Conservation (phyloP, 768 basidiomycete species). For the Pleurotus eryngii region DNA sequence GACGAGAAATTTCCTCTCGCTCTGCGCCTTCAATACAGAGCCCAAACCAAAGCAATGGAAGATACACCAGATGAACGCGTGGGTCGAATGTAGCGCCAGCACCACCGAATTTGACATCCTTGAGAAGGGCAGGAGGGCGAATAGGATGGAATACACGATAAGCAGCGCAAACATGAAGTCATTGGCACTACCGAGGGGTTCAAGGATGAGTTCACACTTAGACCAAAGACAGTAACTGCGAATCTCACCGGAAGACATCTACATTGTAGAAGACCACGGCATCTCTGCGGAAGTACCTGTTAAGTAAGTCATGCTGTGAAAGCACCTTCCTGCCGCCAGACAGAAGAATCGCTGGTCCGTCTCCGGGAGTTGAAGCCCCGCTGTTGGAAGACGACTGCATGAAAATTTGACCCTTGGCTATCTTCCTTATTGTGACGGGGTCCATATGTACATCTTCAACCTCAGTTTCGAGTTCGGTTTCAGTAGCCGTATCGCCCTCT, state of each 20-base stretch:
- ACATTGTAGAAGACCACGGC: constrained; percentile 75
- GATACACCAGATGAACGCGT: constrained; percentile 82
- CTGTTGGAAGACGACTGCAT: background rate
- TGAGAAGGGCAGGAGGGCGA: constrained; percentile 52
- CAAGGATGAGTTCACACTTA: constrained; percentile 13
- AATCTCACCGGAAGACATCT: constrained; percentile 76
- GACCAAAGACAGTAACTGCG: constrained; percentile 3
- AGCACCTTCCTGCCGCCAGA: constrained; percentile 12
- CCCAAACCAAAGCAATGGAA: constrained; percentile 91
- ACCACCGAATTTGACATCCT: constrained; percentile 41
- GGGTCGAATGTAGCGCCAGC: constrained; percentile 71
- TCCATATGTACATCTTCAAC: constrained; percentile 31
- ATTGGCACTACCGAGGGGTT: constrained; percentile 56
- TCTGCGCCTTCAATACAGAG: constrained; percentile 78
- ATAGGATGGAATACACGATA: constrained; percentile 60
- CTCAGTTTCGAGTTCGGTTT: constrained; percentile 66
- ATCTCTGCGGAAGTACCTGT: constrained; percentile 89
- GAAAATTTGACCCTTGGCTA: background rate
- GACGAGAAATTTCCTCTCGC: constrained; percentile 83
- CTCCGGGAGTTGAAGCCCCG: background rate
- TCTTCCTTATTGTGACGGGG: background rate
- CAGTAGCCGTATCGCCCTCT: constrained; percentile 72
- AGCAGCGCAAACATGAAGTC: constrained; percentile 81
- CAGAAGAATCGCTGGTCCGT: background rate
- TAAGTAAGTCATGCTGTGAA: constrained; percentile 86